Percentiles rank a stretch among this genome's conserved stretches.
phyloP scores from a whole-genome alignment of 2,329 filamentous ascomycete genomes.

The Domatiomyces globalis region DNA sequence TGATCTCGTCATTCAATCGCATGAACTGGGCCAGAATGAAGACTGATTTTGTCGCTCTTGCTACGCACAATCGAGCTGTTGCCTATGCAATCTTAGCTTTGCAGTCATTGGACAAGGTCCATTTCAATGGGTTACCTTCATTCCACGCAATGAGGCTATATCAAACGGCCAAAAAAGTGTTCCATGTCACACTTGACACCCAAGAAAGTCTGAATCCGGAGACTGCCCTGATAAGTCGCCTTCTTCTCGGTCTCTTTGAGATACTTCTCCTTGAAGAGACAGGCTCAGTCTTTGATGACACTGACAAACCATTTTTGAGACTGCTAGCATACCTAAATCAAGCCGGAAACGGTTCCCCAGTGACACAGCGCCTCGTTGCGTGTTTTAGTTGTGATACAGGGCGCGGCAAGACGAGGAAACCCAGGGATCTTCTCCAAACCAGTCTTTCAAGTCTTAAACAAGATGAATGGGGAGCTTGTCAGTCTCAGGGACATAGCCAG shows the following conservation, averaged over 20 bases:
- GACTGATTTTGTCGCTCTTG: not conserved
- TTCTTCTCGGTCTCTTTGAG: slow-evolving; percentile 3
- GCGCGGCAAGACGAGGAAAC: slow-evolving; percentile 2
- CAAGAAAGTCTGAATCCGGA: not conserved
- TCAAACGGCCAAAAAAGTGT: not conserved
- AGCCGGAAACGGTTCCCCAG: not conserved
- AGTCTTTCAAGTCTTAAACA: not conserved
- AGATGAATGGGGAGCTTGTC: not conserved
- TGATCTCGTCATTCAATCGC: slow-evolving; percentile 1
- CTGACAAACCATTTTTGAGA: too few species aligned
- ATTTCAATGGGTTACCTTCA: slow-evolving; percentile 1
- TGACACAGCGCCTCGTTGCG: not conserved
- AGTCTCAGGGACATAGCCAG: not conserved
- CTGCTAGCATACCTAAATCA: too few species aligned
- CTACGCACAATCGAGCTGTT: not conserved
- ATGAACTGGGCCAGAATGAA: slow-evolving; percentile 4
- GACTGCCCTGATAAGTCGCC: not conserved
- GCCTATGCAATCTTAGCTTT: slow-evolving; percentile 2
- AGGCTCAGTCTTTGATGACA: not conserved
- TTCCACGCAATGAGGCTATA: slow-evolving; percentile 2
- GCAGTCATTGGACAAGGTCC: slow-evolving; percentile 3
- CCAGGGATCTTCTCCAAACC: slow-evolving; percentile 3
- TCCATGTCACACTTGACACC: not conserved
- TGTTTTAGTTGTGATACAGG: slow-evolving; percentile 4
- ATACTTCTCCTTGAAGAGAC: slow-evolving; percentile 1